Evolutionary conservation across 1,284 basidiomycete species (phyloP), one percentile per base, ranked within the genome.

Genomic region (Thelephora terrestris): DNA sequence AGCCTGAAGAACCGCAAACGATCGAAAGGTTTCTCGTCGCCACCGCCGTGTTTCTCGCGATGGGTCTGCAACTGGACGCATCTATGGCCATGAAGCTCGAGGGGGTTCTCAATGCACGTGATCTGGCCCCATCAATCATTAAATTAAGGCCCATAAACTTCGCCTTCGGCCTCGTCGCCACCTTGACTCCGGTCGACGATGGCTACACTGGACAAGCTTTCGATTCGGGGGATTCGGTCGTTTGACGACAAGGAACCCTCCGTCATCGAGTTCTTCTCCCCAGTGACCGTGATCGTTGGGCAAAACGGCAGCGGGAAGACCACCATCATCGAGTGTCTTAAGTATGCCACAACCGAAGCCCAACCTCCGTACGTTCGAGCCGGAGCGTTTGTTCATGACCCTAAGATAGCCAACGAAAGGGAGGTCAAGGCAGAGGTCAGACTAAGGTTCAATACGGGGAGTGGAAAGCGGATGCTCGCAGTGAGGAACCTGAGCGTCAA

Each of bases 221-320:
- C 85, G 4, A 87, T 90, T 53, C 75, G 87, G 32, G 91, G 90
- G 38, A 93, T 92, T 49, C 82, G 90, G 16, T 91, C 90, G 1
- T 95, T 95, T 60, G 91, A 94, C 71, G 91, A 97, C 76, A 96
- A 97, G 60, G 80, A 87, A 57, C 81, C 96, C 53, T 79, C 92
- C 12, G 82, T 98, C 57, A 97, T 99, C 63, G 91, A 99, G 65
- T 99, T 99, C 71, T 97, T 93, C 70, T 85, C 85, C 14, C 96
- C 96, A 2, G 86, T 99, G 48, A 99, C 96, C 0, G 94, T 99
- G 62, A 99, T 99, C 55, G 94, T 99, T 7, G 96, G 96, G 5
- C 91, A 95, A 71, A 99, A 99, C 68, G 96, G 96, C 14, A 94
- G 90, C 57, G 96, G 96, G 45, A 99, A 99, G 72, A 99, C 96